phyloP scores from a whole-genome alignment of 1,284 basidiomycete genomes.

The Puccinia hordei region DNA sequence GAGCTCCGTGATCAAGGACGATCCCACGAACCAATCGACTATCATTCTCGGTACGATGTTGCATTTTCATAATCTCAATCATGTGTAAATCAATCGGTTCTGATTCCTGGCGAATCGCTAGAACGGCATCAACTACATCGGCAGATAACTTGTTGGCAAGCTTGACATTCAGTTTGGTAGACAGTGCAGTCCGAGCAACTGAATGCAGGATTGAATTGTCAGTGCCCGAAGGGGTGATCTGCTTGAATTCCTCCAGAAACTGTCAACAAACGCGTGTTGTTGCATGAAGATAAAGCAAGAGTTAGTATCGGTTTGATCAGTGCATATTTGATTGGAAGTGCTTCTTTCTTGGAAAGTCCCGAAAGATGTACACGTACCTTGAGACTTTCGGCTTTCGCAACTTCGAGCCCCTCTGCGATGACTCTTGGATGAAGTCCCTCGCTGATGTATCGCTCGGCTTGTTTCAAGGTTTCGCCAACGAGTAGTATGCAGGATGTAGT shows the following conservation, averaged over 20 bases:
- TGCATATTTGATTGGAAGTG: background rate
- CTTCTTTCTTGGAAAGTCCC: background rate
- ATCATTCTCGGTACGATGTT: slow-evolving; percentile 95
- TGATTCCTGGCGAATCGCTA: slow-evolving; percentile 77
- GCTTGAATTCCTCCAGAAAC: slow-evolving; percentile 90
- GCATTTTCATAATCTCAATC: slow-evolving; percentile 99
- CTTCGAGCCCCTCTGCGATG: slow-evolving; percentile 90
- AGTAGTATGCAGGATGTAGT: slow-evolving; percentile 96
- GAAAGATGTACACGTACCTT: slow-evolving; percentile 65
- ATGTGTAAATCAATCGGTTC: slow-evolving; percentile 98
- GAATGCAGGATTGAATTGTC: slow-evolving; percentile 89
- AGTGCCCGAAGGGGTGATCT: slow-evolving; percentile 64
- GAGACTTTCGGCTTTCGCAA: slow-evolving; percentile 93
- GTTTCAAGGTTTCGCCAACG: slow-evolving; percentile 95
- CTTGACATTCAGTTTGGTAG: slow-evolving; percentile 83
- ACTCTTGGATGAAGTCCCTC: slow-evolving; percentile 98
- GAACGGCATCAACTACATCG: slow-evolving; percentile 92
- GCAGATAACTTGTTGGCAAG: slow-evolving; percentile 87
- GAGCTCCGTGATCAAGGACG: slow-evolving; percentile 87
- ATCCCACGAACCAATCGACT: slow-evolving; percentile 95
- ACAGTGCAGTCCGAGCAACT: slow-evolving; percentile 89
- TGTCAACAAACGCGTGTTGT: slow-evolving; percentile 59
- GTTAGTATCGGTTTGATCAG: background rate
- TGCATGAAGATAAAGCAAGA: background rate
- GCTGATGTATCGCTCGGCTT: slow-evolving; percentile 94